phyloP scores from a whole-genome alignment of 495 filamentous ascomycete species.

The Delitschia confertaspora region DNA sequence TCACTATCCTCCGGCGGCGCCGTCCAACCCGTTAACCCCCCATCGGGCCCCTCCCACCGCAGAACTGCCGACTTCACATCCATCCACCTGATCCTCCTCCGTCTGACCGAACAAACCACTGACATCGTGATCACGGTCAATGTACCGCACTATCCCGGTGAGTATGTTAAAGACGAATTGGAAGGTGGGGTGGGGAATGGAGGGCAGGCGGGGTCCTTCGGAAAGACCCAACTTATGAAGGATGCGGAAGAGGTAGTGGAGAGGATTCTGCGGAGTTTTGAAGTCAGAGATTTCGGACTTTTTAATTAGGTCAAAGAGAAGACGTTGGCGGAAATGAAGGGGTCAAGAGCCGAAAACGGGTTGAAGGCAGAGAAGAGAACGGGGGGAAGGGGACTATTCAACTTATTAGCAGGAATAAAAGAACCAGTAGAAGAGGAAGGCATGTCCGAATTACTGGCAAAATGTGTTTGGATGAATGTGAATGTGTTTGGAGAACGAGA shows the following conservation, averaged over 20 bases:
- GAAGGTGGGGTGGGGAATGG: constrained; percentile 43
- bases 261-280: constrained; percentile 59
- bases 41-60: constrained; percentile 27
- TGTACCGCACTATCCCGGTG: constrained; percentile 65
- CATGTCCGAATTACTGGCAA: too few relatives aligned
- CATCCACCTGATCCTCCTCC: constrained; percentile 59
- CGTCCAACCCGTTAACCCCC: too few relatives aligned
- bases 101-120: constrained; percentile 64
- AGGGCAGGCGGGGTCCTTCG: constrained; percentile 45
- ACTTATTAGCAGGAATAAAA: too few relatives aligned
- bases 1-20: constrained; percentile 1
- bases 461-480: too few relatives aligned
- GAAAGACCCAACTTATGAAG: constrained; percentile 44
- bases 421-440: too few relatives aligned
- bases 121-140: constrained; percentile 88
- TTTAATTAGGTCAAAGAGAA: constrained; percentile 32
- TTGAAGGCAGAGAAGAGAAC: too few relatives aligned
- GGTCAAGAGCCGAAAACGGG: too few relatives aligned
- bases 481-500: too few relatives aligned
- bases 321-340: too few relatives aligned
- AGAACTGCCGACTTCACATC: constrained; percentile 43
- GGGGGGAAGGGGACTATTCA: too few relatives aligned
- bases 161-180: constrained; percentile 57
- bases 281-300: constrained; percentile 73
- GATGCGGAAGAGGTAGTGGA: constrained; percentile 50